phyloP scores from a whole-genome alignment of 2,329 filamentous ascomycete species.

The Alternaria sp. region DNA sequence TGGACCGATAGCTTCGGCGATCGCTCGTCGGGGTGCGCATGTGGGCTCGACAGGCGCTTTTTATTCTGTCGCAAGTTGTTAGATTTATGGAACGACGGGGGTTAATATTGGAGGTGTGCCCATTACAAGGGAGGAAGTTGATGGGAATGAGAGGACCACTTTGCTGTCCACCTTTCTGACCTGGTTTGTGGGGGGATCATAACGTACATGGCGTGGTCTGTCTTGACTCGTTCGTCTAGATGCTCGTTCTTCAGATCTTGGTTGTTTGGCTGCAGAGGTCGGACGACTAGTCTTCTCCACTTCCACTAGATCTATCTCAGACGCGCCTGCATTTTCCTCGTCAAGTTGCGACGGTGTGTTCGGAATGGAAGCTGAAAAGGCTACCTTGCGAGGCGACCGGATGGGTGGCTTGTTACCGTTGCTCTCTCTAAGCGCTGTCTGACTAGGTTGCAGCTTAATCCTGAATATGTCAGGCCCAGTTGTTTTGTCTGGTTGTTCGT shows the following conservation, averaged over 20 bases:
- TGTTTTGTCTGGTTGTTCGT: constrained; percentile 29
- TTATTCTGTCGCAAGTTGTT: constrained; percentile 46
- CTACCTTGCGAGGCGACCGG: constrained; percentile 52
- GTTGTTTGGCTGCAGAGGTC: constrained; percentile 27
- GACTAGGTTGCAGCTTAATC: constrained; percentile 43
- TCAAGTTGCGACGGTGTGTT: constrained; percentile 44
- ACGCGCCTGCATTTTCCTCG: constrained; percentile 45
- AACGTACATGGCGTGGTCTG: constrained; percentile 51
- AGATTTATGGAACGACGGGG: constrained; percentile 20
- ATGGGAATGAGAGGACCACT: constrained; percentile 35
- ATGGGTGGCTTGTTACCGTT: constrained; percentile 48
- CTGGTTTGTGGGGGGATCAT: constrained; percentile 33
- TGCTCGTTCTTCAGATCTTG: constrained; percentile 29
- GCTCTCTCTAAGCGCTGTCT: constrained; percentile 46
- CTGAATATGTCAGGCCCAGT: constrained; percentile 44
- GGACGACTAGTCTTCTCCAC: constrained; percentile 27
- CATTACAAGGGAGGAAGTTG: constrained; percentile 17
- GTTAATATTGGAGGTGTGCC: constrained; percentile 13
- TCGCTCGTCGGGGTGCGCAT: constrained; percentile 49
- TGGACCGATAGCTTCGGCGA: constrained; percentile 55
- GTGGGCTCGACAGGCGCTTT: constrained; percentile 51
- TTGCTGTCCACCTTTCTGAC: constrained; percentile 38
- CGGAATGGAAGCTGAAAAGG: constrained; percentile 49
- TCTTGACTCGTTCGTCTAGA: constrained; percentile 36
- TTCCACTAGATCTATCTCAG: constrained; percentile 39